Conservation (phyloP, 176 grass and related monocot genomes). For the Musa schizocarpa region DNA sequence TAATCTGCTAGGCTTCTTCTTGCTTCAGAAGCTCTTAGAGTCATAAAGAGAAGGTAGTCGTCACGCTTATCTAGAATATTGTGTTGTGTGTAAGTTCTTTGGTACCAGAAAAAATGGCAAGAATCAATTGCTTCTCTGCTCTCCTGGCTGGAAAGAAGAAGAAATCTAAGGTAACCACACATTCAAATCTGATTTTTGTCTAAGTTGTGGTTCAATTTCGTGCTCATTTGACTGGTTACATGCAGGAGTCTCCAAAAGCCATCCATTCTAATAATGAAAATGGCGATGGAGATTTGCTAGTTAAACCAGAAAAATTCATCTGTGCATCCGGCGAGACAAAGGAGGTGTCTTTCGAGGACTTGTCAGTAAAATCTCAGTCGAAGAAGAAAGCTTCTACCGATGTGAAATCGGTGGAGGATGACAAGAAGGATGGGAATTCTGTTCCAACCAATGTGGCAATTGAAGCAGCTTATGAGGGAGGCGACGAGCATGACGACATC, state of each 20-base stretch:
- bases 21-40: background rate
- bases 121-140: slow-evolving; percentile 48
- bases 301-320: slow-evolving; percentile 62
- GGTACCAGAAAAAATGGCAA: slow-evolving; percentile 31
- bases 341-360: background rate
- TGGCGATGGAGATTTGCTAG: slow-evolving; percentile 34
- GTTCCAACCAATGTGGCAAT: background rate
- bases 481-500: slow-evolving; percentile 30
- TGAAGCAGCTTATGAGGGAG: slow-evolving; percentile 25
- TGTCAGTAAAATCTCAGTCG: background rate
- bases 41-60: background rate
- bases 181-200: slow-evolving; percentile 6
- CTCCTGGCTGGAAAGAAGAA: slow-evolving; percentile 46
- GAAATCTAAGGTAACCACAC: slow-evolving; percentile 36
- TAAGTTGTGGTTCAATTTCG: background rate
- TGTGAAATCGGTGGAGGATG: slow-evolving; percentile 7
- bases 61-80: background rate
- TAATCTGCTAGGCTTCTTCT: background rate
- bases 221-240: background rate
- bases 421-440: background rate
- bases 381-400: background rate
- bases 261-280: slow-evolving; percentile 26
- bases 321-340: slow-evolving; percentile 1
- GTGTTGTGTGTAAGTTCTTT: background rate
- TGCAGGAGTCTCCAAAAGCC: slow-evolving; percentile 35